phyloP scores from a whole-genome alignment of 345 rosid genomes.

The Cardamine occulta region DNA sequence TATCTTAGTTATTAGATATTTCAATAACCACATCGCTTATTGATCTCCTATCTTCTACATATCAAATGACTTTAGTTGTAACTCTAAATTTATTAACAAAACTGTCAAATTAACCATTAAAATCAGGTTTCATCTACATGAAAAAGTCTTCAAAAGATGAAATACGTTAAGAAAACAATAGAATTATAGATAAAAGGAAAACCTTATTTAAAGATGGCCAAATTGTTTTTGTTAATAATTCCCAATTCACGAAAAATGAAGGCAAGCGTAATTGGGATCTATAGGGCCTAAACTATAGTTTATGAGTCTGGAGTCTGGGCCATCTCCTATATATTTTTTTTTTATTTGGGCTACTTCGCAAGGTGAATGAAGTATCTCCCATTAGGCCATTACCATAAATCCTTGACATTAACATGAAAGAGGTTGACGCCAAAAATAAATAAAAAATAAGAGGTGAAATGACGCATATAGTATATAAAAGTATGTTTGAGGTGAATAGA shows the following conservation, averaged over 20 bases:
- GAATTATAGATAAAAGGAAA: no score
- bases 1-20: not conserved
- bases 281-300: constrained; percentile 9
- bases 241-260: not conserved
- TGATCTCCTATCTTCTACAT: not conserved
- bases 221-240: not conserved
- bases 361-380: not conserved
- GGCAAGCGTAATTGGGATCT: not conserved
- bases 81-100: not conserved
- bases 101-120: no score
- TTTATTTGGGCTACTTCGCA: constrained; percentile 19
- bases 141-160: no score
- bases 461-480: no score
- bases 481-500: not conserved
- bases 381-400: not conserved
- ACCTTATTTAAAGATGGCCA: not conserved
- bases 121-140: not conserved
- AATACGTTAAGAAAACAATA: no score
- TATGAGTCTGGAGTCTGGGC: constrained; percentile 3
- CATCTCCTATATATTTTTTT: not conserved
- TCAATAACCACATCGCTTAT: not conserved
- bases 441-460: no score
- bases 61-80: not conserved
- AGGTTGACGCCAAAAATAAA: no score
- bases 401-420: not conserved